Base-by-base conservation (phyloP, 2,329 filamentous ascomycete genomes). In the Phoma herbarum region DNA sequence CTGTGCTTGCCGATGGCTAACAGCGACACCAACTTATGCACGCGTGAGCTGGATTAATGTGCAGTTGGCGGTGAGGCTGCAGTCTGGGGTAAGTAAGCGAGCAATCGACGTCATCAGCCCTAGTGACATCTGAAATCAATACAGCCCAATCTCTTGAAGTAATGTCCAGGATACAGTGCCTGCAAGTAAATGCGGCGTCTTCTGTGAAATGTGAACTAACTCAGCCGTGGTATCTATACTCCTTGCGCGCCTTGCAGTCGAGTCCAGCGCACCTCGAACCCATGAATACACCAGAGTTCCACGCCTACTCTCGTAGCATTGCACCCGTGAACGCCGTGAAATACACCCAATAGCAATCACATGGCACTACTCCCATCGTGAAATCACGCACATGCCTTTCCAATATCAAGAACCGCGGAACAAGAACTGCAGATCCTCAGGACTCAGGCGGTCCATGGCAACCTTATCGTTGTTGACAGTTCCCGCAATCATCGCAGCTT, bases 401-500 rank as follows among this genome's bases (percentile, higher is more conserved):
- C 39, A 57, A 28, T 18, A 28, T 50, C 70, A 88, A 47, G 80
- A 84, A 48, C 93, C 93, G 33, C 93, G 87, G 85, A 99, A 99
- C 65, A 99, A 82, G 79, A 99, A 99, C 78, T 97, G 91, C 85
- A 99, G 90, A 74, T 99, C 95, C 76, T 94, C 90, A 0, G 92
- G 89, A 14, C 88, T 96, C 61, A 99, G 81, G 55, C 93, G 94
- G 75, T 98, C 92, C 86, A 98, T 91, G 0, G 94, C 92, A 44
- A 90, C 85, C 68, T 95, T 90, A 74, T 98, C 94, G 42, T 92
- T 90, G 77, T 98, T 97, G 77, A 99, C 93, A 0, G 95, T 99
- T 26, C 93, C 93, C 68, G 94, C 92, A 73, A 99, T 99, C 91
- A 99, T 94, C 73, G 90, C 94, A 0, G 94, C 93, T 81, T 99